Percentiles rank a stretch among this genome's conserved stretches.
Evolutionary conservation across 1,284 basidiomycete genomes (phyloP).

Genomic region (Exsudoporus floridanus): DNA sequence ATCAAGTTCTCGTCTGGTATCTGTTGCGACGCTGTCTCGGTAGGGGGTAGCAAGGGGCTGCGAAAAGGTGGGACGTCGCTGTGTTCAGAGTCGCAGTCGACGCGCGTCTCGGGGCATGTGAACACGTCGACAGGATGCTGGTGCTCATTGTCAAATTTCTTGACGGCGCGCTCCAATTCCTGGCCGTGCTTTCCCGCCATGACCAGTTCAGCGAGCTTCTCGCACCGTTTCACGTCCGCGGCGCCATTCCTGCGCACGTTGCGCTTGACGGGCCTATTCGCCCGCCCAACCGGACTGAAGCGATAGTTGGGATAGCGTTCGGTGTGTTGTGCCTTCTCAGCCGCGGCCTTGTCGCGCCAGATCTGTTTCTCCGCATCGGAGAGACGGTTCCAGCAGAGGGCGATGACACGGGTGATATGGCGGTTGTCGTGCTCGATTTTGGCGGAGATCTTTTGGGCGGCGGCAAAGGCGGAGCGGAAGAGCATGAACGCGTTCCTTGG

Average conservation of each 20-base stretch:
- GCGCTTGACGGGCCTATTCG: conserved; percentile 45
- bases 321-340: conserved; percentile 59
- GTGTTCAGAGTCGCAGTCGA: neutral
- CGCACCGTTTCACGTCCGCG: conserved; percentile 49
- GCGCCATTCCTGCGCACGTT: conserved; percentile 52
- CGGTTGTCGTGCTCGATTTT: conserved; percentile 53
- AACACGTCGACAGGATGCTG: neutral
- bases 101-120: neutral
- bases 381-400: conserved; percentile 52
- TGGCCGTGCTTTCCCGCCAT: conserved; percentile 52
- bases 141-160: conserved; percentile 31
- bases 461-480: conserved; percentile 72
- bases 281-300: conserved; percentile 48
- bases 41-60: conserved; percentile 39
- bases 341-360: conserved; percentile 53
- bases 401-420: conserved; percentile 58
- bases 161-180: conserved; percentile 49
- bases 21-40: neutral
- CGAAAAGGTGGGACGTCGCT: conserved; percentile 31
- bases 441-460: conserved; percentile 42
- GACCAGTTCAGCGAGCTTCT: conserved; percentile 53
- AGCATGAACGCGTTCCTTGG: conserved; percentile 85
- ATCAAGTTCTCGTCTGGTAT: neutral
- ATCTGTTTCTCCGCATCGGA: conserved; percentile 45
- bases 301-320: conserved; percentile 56